A percentile compares a stretch with the other conserved stretches of the same genome.
Conservation (phyloP, 2,329 filamentous ascomycete species). For the Aspergillus fumigatus region DNA sequence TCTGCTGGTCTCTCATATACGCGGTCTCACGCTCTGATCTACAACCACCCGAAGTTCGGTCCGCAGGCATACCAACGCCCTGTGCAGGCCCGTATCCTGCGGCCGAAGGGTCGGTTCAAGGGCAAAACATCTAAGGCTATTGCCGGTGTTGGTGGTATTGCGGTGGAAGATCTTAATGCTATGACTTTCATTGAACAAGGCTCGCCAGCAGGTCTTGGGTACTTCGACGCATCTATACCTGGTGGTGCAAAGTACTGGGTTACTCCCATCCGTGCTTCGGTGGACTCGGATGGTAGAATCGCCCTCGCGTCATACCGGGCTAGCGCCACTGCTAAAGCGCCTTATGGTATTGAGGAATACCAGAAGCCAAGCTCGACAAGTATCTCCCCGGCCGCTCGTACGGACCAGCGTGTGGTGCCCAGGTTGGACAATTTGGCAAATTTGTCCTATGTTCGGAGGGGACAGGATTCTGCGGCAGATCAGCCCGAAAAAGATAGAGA, state of each 20-base stretch:
- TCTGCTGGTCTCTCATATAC: conserved; percentile 61
- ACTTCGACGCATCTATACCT: conserved; percentile 41
- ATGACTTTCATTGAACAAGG: conserved; percentile 30
- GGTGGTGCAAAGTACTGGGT: conserved; percentile 53
- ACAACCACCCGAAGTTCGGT: conserved; percentile 59
- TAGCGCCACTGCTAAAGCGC: conserved; percentile 28
- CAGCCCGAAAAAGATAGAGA: conserved; percentile 18
- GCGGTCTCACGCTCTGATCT: conserved; percentile 50
- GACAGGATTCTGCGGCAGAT: neutral
- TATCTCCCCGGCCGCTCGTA: conserved; percentile 24
- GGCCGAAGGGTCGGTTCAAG: conserved; percentile 39
- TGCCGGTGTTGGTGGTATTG: conserved; percentile 40
- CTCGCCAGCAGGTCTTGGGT: conserved; percentile 38
- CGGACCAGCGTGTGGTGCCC: conserved; percentile 24
- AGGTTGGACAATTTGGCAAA: conserved; percentile 22
- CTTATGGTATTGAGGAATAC: conserved; percentile 35
- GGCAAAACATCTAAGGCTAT: conserved; percentile 30
- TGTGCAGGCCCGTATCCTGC: conserved; percentile 55
- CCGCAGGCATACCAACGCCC: conserved; percentile 52
- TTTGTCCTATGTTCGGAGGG: conserved; percentile 6
- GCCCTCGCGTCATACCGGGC: conserved; percentile 33
- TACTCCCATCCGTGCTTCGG: conserved; percentile 42
- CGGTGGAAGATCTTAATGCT: conserved; percentile 35
- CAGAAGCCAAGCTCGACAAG: conserved; percentile 23
- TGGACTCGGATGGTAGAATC: conserved; percentile 44